These are phyloP conservation scores for Alternaria atra DNA, from an alignment of 2,329 filamentous ascomycete genomes.

Conservation along the genomic window DNA sequence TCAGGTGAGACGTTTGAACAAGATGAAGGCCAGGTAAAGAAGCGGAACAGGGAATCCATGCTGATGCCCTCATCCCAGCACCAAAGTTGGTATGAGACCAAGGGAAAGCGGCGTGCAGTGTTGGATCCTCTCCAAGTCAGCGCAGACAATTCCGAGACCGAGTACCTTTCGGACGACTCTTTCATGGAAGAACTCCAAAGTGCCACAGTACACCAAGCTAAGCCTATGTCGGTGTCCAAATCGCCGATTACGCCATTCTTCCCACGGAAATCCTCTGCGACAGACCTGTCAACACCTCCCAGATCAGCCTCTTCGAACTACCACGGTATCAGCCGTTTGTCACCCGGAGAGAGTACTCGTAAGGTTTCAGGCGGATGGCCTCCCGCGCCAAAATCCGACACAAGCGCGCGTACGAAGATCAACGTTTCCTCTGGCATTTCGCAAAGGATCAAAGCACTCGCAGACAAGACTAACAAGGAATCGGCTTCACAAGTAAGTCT, in stretches of 20 bases:
- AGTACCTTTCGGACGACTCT: constrained; percentile 76
- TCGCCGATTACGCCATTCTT: constrained; percentile 79
- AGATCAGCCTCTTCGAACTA: constrained; percentile 52
- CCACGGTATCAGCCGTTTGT: constrained; percentile 29
- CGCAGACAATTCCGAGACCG: constrained; percentile 53
- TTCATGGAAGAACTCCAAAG: constrained; percentile 86
- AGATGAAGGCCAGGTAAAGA: constrained; percentile 28
- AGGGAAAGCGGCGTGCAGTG: constrained; percentile 52
- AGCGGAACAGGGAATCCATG: constrained; percentile 42
- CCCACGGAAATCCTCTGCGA: constrained; percentile 46
- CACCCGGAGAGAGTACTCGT: constrained; percentile 40
- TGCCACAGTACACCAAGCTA: constrained; percentile 84
- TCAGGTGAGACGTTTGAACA: constrained; percentile 24
- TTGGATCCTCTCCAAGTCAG: constrained; percentile 51
- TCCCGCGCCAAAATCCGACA: constrained; percentile 36
- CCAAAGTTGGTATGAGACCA: constrained; percentile 39
- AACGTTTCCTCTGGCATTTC: constrained; percentile 92
- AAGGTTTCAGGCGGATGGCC: constrained; percentile 47
- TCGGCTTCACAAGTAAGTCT: constrained; percentile 37
- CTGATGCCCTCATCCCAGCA: constrained; percentile 33
- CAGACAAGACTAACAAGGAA: constrained; percentile 73
- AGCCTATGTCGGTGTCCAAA: constrained; percentile 75
- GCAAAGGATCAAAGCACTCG: constrained; percentile 90
- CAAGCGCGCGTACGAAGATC: constrained; percentile 69
- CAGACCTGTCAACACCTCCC: constrained; percentile 36